These are phyloP conservation scores for Ceratocystis alfenasii DNA, from an alignment of 2,329 filamentous ascomycete species.

Conservation along the genomic window DNA sequence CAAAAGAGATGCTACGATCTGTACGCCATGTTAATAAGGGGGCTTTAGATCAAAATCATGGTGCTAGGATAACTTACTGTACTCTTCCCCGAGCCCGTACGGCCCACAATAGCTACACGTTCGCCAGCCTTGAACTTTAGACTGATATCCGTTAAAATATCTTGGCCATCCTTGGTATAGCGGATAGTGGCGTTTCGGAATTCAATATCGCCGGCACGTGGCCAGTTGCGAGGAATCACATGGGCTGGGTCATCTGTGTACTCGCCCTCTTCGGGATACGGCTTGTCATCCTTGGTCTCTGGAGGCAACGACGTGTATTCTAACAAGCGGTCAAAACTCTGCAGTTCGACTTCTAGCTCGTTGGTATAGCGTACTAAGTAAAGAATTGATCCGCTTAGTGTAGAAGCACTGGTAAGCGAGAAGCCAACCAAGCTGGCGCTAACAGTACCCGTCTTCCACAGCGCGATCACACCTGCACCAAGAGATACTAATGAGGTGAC, in stretches of 20 bases:
- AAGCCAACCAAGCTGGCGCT: constrained; percentile 38
- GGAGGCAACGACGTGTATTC: constrained; percentile 31
- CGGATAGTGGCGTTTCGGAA: constrained; percentile 32
- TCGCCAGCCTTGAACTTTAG: constrained; percentile 45
- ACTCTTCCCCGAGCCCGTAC: constrained; percentile 64
- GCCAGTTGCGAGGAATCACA: constrained; percentile 29
- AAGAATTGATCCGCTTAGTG: constrained; percentile 35
- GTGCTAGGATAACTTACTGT: constrained; percentile 39
- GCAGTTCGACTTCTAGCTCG: constrained; percentile 38
- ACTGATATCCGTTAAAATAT: constrained; percentile 34
- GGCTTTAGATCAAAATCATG: neutral
- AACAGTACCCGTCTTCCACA: constrained; percentile 31
- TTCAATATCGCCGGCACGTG: constrained; percentile 30
- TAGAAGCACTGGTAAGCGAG: constrained; percentile 37
- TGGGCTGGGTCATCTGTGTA: constrained; percentile 26
- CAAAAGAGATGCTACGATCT: constrained; percentile 36
- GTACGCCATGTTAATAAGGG: constrained; percentile 21
- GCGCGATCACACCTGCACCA: constrained; percentile 34
- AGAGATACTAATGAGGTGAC: constrained; percentile 35
- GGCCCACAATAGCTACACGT: constrained; percentile 59
- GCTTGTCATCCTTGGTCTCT: constrained; percentile 29
- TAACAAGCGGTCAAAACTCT: constrained; percentile 33
- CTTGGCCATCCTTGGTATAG: constrained; percentile 30
- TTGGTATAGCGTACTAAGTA: constrained; percentile 35
- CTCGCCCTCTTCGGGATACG: constrained; percentile 26